Evolutionary conservation across 257 asterid species (phyloP), one percentile per base, ranked within the genome.

Genomic region (Rhazya stricta): DNA sequence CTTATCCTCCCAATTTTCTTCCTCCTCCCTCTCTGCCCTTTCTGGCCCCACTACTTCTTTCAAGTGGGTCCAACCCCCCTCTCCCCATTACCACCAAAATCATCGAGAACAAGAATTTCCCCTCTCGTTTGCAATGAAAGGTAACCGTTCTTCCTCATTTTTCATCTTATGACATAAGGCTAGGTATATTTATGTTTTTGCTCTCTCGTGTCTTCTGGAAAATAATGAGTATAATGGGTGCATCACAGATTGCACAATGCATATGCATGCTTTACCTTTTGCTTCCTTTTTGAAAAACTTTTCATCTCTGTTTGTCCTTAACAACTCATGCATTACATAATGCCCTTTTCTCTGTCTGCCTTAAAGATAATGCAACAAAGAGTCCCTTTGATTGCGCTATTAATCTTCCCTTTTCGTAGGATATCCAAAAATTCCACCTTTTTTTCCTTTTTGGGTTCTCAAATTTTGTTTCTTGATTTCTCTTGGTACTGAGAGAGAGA

Each of bases 351-450:
- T 71, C 71, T 77, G 60, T 46, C 80, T 81, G 68, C 78, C 74
- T 81, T 83, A 73, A 81, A 71, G 85, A 71, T 13, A 75, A 76
- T 85, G 81, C 76, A 77, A 71, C 81, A 78, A 68, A 88, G 81
- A 81, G 76, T 79, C 82, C 94, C 94, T 85, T 87, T 89, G 85
- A 92, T 90, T 91, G 94, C 88, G 96, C 91, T 81, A 61, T 86
- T 73, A 87, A 83, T 84, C 83, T 86, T 76, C 80, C 79, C 83
- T 82, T 80, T 80, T 45, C 73, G 34, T 79, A 65, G 78, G 83
- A 76, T 66, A 65, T 77, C 67, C 72, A 74, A 81, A 71, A 62
- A 60, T 66, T 18, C 57, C 9, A 27, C 54, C 36, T 72, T 73
- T 80, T 30, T 62, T 32, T 3, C 75, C 65, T 82, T 67, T 71